phyloP scores from a whole-genome alignment of 371 early-diverging fungal species.

The Mortierella sp. region DNA sequence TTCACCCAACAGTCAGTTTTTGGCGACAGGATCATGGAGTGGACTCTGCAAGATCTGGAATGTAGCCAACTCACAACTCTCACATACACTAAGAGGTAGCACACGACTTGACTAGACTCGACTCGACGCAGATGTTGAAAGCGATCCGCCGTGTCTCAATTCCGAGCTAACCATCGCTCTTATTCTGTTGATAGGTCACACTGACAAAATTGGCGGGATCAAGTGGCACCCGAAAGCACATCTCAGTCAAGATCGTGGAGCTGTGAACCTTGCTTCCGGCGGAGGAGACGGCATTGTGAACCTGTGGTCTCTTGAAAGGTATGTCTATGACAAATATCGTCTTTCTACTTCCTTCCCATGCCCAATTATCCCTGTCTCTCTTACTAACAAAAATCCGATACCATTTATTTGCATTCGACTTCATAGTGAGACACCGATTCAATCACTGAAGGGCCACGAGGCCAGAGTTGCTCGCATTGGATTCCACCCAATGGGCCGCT shows the following conservation, averaged over 20 bases:
- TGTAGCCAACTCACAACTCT: slow-evolving; percentile 78
- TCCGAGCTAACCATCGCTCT: no score
- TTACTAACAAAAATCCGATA: slow-evolving; percentile 15
- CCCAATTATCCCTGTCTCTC: neutral
- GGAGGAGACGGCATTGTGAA: slow-evolving; percentile 84
- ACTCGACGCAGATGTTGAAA: neutral
- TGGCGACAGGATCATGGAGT: slow-evolving; percentile 91
- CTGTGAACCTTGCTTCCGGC: slow-evolving; percentile 87
- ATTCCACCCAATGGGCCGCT: slow-evolving; percentile 94
- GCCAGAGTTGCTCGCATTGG: slow-evolving; percentile 89
- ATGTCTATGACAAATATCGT: slow-evolving; percentile 36
- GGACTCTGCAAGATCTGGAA: slow-evolving; percentile 92
- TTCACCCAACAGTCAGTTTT: slow-evolving; percentile 82
- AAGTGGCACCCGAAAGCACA: slow-evolving; percentile 93
- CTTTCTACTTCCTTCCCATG: neutral
- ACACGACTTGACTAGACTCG: neutral
- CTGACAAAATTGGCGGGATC: slow-evolving; percentile 90
- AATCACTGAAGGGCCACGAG: slow-evolving; percentile 85
- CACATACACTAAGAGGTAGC: slow-evolving; percentile 70
- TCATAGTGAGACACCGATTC: slow-evolving; percentile 82
- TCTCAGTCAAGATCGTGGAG: slow-evolving; percentile 67
- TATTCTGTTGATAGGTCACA: slow-evolving; percentile 73
- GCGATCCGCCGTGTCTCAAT: neutral
- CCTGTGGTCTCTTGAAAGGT: slow-evolving; percentile 87
- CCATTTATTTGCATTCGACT: slow-evolving; percentile 2